These are phyloP conservation scores for Agrostemma githago DNA, from an alignment of 148 eudicot genomes.

Conservation along the genomic window DNA sequence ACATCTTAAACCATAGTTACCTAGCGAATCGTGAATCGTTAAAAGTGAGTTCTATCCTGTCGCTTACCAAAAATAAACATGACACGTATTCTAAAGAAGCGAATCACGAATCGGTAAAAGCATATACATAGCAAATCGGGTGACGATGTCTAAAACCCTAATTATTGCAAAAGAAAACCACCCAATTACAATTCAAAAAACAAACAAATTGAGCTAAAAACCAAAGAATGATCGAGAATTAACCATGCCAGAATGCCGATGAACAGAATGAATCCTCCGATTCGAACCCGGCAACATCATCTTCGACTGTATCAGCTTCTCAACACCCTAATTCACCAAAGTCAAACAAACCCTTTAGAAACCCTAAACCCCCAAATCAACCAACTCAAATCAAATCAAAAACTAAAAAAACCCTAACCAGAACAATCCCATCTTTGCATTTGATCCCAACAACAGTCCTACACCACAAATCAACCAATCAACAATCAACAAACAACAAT, in stretches of 20 bases:
- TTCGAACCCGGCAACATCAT: conserved; percentile 96
- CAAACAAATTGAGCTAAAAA: not conserved
- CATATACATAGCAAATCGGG: too few species aligned
- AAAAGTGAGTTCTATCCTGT: too few species aligned
- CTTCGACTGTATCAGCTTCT: conserved; percentile 86
- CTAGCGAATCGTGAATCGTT: too few species aligned
- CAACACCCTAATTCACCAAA: conserved; percentile 53
- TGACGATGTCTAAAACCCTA: too few species aligned
- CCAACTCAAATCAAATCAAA: not conserved
- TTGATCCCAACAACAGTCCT: conserved; percentile 73
- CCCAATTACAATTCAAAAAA: too few species aligned
- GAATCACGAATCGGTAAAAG: too few species aligned
- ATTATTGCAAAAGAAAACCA: too few species aligned
- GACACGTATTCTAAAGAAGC: too few species aligned
- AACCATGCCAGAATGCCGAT: conserved; percentile 94
- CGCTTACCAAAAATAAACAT: too few species aligned
- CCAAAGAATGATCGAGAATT: not conserved
- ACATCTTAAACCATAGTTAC: too few species aligned
- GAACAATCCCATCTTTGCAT: conserved; percentile 84
- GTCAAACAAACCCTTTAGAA: not conserved
- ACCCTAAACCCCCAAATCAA: not conserved
- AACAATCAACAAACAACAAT: not conserved
- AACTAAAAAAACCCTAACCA: conserved; percentile 36
- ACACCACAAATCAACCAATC: not conserved
- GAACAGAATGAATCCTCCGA: conserved; percentile 81